Evolutionary conservation across 257 asterid species (phyloP).

Genomic region (Buddleja alternifolia): DNA sequence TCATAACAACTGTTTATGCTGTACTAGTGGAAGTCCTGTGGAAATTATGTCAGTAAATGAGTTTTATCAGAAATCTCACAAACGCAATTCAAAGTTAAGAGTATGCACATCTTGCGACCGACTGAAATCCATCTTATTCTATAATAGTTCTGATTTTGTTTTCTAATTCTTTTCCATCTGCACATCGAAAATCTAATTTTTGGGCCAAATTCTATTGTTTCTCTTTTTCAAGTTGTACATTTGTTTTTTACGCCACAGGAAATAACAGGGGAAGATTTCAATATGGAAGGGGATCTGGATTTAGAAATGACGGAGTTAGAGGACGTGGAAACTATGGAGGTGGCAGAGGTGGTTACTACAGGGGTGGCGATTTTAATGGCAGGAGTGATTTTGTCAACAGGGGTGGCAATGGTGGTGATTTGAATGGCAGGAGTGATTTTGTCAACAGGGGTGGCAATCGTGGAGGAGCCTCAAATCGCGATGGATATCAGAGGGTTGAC

Average conservation of each 20-base stretch:
- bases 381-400: conserved; percentile 62
- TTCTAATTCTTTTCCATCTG: not conserved
- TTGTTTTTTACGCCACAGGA: conserved; percentile 34
- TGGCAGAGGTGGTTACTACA: conserved; percentile 59
- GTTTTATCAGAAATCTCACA: too few species aligned
- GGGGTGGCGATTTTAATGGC: conserved; percentile 61
- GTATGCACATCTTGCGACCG: not conserved
- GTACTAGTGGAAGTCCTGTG: not conserved
- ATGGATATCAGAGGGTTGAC: conserved; percentile 66
- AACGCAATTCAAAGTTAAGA: not conserved
- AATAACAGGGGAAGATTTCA: conserved; percentile 49
- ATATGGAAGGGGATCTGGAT: conserved; percentile 60
- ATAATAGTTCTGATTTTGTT: not conserved
- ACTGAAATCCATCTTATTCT: not conserved
- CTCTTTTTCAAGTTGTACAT: not conserved
- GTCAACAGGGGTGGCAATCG: conserved; percentile 64
- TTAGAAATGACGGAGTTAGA: conserved; percentile 57
- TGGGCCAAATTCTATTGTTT: not conserved
- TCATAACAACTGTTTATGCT: not conserved
- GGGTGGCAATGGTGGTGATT: too few species aligned
- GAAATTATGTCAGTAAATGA: not conserved
- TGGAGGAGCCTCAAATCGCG: conserved; percentile 71
- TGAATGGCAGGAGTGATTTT: conserved; percentile 56
- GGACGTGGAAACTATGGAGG: conserved; percentile 83
- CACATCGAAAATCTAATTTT: not conserved